Evolutionary conservation across 768 basidiomycete species (phyloP), one percentile per base, ranked within the genome.

Genomic region (Tricholoma saponaceum): DNA sequence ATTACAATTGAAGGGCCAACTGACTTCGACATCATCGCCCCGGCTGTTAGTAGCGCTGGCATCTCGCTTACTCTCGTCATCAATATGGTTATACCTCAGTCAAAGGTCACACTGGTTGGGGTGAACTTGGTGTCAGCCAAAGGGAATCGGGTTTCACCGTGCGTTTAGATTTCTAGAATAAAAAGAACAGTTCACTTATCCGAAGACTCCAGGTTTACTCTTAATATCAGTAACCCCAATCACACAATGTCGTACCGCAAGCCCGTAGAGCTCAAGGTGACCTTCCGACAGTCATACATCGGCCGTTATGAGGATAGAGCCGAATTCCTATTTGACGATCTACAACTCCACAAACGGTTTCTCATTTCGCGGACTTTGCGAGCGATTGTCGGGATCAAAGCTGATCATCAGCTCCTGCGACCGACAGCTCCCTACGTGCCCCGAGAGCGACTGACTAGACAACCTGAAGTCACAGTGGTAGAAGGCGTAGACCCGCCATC

Each of bases 301-400:
- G 84, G 85, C 2, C 72, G 79, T 1, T 82, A 74, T 57, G 74
- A 82, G 47, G 82, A 82, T 44, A 75, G 81, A 1, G 55, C 83
- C 8, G 83, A 85, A 61, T 58, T 87, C 23, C 52, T 74, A 0
- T 82, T 87, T 61, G 67, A 80, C 57, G 79, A 83, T 58, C 60
- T 65, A 0, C 69, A 69, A 22, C 69, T 78, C 7, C 64, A 67
- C 4, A 75, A 77, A 47, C 66, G 60, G 0, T 85, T 84, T 61
- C 58, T 78, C 13, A 84, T 86, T 33, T 72, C 74, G 0, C 76
- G 81, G 4, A 56, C 69, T 1, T 56, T 83, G 2, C 64, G 62
- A 5, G 79, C 70, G 8, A 72, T 78, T 33, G 74, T 84, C 5
- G 83, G 81, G 8, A 72, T 70, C 57, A 68, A 66, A 49, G 70